phyloP scores from a whole-genome alignment of 2,329 filamentous ascomycete species.

The Colletotrichum coccodes region DNA sequence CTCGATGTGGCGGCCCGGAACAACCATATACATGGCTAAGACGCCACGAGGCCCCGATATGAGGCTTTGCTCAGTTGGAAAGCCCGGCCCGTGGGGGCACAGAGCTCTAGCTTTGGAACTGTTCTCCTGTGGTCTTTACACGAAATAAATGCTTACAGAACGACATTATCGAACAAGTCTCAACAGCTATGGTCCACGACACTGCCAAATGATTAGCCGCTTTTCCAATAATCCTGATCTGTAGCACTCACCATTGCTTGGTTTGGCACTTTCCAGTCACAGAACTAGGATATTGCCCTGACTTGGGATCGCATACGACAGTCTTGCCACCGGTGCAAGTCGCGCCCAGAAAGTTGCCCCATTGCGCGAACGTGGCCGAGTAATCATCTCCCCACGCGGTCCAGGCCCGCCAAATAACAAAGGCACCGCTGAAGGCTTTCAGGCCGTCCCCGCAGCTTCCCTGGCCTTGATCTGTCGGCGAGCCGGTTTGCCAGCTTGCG shows the following conservation, averaged over 20 bases:
- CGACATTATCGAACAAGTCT: neutral
- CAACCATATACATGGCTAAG: too few species aligned
- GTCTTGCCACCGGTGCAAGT: slow-evolving; percentile 8
- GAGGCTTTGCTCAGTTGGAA: too few species aligned
- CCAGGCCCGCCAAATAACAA: slow-evolving; percentile 15
- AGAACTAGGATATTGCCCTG: slow-evolving; percentile 2
- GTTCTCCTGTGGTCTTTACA: too few species aligned
- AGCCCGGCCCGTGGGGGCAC: too few species aligned
- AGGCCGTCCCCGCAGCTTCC: neutral
- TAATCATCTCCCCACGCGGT: neutral
- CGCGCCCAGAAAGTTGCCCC: slow-evolving; percentile 12
- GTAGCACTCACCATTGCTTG: neutral
- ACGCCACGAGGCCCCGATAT: too few species aligned
- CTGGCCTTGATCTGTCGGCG: neutral
- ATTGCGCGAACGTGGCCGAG: slow-evolving; percentile 5
- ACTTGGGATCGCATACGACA: slow-evolving; percentile 8
- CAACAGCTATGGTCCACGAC: neutral
- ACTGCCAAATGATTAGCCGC: neutral
- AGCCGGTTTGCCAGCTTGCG: slow-evolving; percentile 1
- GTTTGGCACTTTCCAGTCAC: slow-evolving; percentile 12
- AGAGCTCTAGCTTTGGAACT: too few species aligned
- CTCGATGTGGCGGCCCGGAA: neutral
- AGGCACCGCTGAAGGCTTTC: neutral
- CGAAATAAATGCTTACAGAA: too few species aligned
- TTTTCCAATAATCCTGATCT: neutral